phyloP scores from a whole-genome alignment of 1,284 basidiomycete genomes.

The Kalmanozyma brasiliensis region DNA sequence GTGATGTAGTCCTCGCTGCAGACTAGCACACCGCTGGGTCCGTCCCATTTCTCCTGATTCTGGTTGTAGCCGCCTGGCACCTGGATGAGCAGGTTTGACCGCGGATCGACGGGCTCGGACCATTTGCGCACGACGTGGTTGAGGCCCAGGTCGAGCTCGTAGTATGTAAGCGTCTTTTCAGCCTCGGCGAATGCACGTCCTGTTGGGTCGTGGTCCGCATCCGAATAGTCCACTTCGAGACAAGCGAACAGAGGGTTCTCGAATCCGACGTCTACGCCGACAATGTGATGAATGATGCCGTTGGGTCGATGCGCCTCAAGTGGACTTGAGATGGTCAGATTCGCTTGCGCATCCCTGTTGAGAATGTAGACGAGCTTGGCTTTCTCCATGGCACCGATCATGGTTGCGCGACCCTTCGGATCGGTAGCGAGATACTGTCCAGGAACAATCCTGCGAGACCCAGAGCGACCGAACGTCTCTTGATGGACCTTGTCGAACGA shows the following conservation, averaged over 20 bases:
- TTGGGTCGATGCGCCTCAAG: slow-evolving; percentile 64
- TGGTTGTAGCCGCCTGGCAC: slow-evolving; percentile 67
- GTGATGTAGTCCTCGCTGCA: slow-evolving; percentile 67
- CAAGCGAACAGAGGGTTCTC: slow-evolving; percentile 67
- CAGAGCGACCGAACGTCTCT: slow-evolving; percentile 66
- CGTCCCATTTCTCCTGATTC: slow-evolving; percentile 64
- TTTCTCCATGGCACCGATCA: slow-evolving; percentile 66
- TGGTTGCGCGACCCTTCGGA: slow-evolving; percentile 65
- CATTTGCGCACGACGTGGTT: slow-evolving; percentile 67
- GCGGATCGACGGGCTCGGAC: slow-evolving; percentile 61
- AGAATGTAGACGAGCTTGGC: slow-evolving; percentile 66
- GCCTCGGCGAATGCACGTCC: slow-evolving; percentile 59
- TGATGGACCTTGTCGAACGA: slow-evolving; percentile 61
- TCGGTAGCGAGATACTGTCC: slow-evolving; percentile 67
- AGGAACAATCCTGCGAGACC: slow-evolving; percentile 63
- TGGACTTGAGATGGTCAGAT: slow-evolving; percentile 67
- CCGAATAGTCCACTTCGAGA: slow-evolving; percentile 65
- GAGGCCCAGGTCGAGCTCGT: slow-evolving; percentile 67
- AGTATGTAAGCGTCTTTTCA: slow-evolving; percentile 64
- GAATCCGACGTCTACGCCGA: slow-evolving; percentile 66
- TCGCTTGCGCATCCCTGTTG: slow-evolving; percentile 65
- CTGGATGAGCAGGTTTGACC: slow-evolving; percentile 60
- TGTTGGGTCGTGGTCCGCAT: slow-evolving; percentile 63
- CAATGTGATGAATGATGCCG: slow-evolving; percentile 62
- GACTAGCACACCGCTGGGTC: slow-evolving; percentile 66